Evolutionary conservation across 805 yeast species (phyloP).

Genomic region (Yarrowia keelungensis): DNA sequence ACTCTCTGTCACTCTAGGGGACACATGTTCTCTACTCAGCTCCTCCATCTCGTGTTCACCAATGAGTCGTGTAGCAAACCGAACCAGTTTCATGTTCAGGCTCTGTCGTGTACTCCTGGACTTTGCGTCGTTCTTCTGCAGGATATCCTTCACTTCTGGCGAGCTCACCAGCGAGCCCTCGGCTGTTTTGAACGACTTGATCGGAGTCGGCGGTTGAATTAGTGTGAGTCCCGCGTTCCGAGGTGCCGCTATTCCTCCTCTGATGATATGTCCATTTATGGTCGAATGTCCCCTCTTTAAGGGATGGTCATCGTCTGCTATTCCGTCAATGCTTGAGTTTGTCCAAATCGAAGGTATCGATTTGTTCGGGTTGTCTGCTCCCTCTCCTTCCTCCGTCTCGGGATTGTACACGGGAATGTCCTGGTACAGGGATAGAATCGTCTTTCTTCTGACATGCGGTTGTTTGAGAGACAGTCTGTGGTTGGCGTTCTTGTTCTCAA

Average conservation of each 20-base stretch:
- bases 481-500: slow-evolving; percentile 15
- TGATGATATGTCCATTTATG: slow-evolving; percentile 30
- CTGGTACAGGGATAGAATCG: slow-evolving; percentile 42
- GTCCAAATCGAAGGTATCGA: slow-evolving; percentile 38
- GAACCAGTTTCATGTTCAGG: slow-evolving; percentile 28
- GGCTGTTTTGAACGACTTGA: slow-evolving; percentile 10
- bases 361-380: slow-evolving; percentile 3
- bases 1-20: slow-evolving; percentile 21
- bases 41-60: slow-evolving; percentile 38
- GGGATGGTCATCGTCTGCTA: slow-evolving; percentile 30
- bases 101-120: slow-evolving; percentile 18
- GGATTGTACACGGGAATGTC: slow-evolving; percentile 37
- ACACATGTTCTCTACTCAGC: slow-evolving; percentile 27
- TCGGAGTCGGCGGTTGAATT: slow-evolving; percentile 26
- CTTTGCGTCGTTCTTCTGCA: slow-evolving; percentile 27
- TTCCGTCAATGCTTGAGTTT: slow-evolving; percentile 26
- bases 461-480: slow-evolving; percentile 11
- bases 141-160: slow-evolving; percentile 24
- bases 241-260: slow-evolving; percentile 35
- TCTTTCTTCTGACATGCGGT: slow-evolving; percentile 41
- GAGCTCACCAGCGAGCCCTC: slow-evolving; percentile 25
- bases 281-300: slow-evolving; percentile 28
- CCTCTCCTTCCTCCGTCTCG: background rate
- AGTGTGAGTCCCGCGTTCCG: slow-evolving; percentile 28
- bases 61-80: slow-evolving; percentile 22